phyloP scores from a whole-genome alignment of 2,329 filamentous ascomycete genomes.

The Aspergillus novofumigatus region DNA sequence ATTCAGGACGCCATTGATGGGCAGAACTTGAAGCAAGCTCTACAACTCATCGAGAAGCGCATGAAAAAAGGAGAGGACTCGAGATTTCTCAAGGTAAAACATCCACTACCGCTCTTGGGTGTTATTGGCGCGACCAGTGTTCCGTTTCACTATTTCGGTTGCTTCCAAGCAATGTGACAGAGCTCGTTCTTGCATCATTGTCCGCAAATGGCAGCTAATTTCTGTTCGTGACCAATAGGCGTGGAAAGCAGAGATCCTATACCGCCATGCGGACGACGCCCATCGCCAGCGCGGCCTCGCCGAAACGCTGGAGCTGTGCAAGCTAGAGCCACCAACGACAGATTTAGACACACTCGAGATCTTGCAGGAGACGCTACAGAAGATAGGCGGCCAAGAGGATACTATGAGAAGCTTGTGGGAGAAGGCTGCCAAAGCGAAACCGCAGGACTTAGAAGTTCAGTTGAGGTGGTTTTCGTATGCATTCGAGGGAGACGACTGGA shows the following conservation, averaged over 20 bases:
- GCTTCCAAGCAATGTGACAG: background rate
- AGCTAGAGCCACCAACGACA: conserved; percentile 39
- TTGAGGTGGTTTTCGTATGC: conserved; percentile 43
- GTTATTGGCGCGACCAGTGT: background rate
- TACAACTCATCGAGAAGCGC: conserved; percentile 49
- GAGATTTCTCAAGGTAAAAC: conserved; percentile 36
- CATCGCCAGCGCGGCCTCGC: conserved; percentile 41
- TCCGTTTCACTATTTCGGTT: background rate
- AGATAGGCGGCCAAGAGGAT: conserved; percentile 31
- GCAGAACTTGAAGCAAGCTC: conserved; percentile 47
- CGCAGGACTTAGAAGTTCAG: conserved; percentile 42
- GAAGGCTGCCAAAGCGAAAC: conserved; percentile 42
- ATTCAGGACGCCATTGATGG: conserved; percentile 48
- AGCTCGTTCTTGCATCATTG: background rate
- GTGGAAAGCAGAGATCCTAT: conserved; percentile 42
- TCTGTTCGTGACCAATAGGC: conserved; percentile 24
- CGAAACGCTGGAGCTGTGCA: conserved; percentile 42
- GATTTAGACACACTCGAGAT: conserved; percentile 44
- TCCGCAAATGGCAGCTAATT: background rate
- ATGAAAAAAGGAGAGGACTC: conserved; percentile 53
- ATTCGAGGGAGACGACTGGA: conserved; percentile 42
- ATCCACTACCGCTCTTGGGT: background rate
- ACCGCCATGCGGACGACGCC: conserved; percentile 37
- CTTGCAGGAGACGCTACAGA: conserved; percentile 38
- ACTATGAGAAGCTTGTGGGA: conserved; percentile 42